Evolutionary conservation across 106 monocot genomes (phyloP).

Genomic region (Dendrobium chrysotoxum): DNA sequence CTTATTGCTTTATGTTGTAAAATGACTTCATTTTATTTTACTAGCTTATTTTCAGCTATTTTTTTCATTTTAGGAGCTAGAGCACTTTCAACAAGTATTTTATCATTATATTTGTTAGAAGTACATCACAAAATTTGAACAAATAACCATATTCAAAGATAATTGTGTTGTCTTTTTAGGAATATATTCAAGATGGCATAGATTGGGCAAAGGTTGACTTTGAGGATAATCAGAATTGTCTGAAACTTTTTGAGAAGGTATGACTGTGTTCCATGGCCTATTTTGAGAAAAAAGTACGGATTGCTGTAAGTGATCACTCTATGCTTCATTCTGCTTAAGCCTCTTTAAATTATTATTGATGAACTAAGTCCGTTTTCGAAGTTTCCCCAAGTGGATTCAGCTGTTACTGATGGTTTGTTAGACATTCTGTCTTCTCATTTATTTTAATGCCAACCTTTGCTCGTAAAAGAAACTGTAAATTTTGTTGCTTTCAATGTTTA

Average conservation of each 20-base stretch:
- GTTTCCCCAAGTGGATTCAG: not conserved
- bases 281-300: not conserved
- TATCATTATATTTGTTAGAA: not conserved
- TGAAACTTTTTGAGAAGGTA: slow-evolving; percentile 96
- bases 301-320: not conserved
- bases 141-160: not conserved
- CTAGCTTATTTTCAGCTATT: not conserved
- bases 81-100: not conserved
- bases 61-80: not conserved
- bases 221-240: slow-evolving; percentile 92
- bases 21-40: not conserved
- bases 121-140: not conserved
- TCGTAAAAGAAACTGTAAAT: not conserved
- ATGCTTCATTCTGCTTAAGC: not conserved
- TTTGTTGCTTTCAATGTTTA: not conserved
- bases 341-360: too few species aligned
- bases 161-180: slow-evolving; percentile 30
- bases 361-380: not conserved
- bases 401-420: not conserved
- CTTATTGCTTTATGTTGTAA: not conserved
- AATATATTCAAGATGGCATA: slow-evolving; percentile 97
- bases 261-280: slow-evolving; percentile 1
- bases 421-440: not conserved
- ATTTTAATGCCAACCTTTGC: not conserved
- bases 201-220: slow-evolving; percentile 97